Percentiles rank a stretch among this genome's conserved stretches.
phyloP scores from a whole-genome alignment of 1,284 basidiomycete genomes.

The Pseudozyma flocculosa region DNA sequence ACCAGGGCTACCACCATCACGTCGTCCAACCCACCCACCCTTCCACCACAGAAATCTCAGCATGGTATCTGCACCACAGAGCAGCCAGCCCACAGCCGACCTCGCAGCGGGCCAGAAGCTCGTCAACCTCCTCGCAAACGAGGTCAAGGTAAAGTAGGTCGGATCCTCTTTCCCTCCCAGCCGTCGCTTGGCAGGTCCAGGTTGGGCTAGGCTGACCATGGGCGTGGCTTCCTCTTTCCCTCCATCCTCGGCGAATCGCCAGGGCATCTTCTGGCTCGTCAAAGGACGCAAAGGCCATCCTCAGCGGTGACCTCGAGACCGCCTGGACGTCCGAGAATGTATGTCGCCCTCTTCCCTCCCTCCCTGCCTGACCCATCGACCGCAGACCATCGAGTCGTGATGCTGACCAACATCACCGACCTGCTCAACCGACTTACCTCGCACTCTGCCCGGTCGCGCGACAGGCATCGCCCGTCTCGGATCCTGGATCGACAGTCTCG shows the following conservation, averaged over 20 bases:
- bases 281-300: constrained; percentile 28
- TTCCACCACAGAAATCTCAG: too few species aligned
- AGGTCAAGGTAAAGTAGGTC: constrained; percentile 29
- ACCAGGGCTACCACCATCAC: too few species aligned
- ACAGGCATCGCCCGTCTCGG: constrained; percentile 10
- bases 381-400: too few species aligned
- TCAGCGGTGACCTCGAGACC: constrained; percentile 27
- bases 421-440: too few species aligned
- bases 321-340: constrained; percentile 38
- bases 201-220: background rate
- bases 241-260: background rate
- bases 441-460: background rate
- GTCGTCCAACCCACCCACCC: too few species aligned
- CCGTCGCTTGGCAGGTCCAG: background rate
- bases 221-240: background rate
- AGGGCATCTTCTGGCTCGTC: constrained; percentile 30
- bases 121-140: constrained; percentile 18
- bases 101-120: constrained; percentile 3
- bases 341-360: background rate
- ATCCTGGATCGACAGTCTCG: constrained; percentile 6
- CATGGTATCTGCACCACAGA: background rate
- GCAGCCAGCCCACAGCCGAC: background rate
- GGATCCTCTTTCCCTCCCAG: background rate
- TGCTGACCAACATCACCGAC: too few species aligned
- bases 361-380: too few species aligned